Evolutionary conservation across 2,329 filamentous ascomycete genomes (phyloP).

Genomic region (Cladosporium sp.): DNA sequence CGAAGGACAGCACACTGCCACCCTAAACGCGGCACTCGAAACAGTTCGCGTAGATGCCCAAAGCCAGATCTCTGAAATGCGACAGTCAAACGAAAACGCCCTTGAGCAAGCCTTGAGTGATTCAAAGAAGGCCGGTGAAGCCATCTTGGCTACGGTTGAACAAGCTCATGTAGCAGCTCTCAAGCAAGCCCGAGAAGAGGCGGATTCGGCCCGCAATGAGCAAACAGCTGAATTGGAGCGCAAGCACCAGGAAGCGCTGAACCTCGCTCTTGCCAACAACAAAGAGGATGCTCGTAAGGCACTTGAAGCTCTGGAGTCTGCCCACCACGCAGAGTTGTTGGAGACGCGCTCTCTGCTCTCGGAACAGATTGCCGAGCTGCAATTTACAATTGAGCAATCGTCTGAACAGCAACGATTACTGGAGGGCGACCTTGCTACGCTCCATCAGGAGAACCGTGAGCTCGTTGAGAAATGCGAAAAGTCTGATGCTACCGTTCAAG

Average conservation of each 20-base stretch:
- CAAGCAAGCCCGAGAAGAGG: slow-evolving; percentile 26
- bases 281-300: slow-evolving; percentile 21
- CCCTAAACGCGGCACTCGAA: slow-evolving; percentile 24
- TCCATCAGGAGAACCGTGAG: slow-evolving; percentile 13
- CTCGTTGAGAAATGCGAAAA: slow-evolving; percentile 5
- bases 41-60: slow-evolving; percentile 26
- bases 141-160: slow-evolving; percentile 30
- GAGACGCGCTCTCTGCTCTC: slow-evolving; percentile 10
- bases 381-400: slow-evolving; percentile 4
- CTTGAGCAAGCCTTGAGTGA: slow-evolving; percentile 15
- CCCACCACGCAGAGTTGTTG: slow-evolving; percentile 21
- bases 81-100: slow-evolving; percentile 24
- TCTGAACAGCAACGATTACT: slow-evolving; percentile 15
- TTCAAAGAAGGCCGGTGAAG: slow-evolving; percentile 25
- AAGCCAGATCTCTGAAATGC: slow-evolving; percentile 22
- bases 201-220: slow-evolving; percentile 27
- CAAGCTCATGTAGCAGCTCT: slow-evolving; percentile 32
- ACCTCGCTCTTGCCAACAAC: background rate
- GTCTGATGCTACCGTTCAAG: background rate
- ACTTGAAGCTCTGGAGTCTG: slow-evolving; percentile 8
- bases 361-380: slow-evolving; percentile 10
- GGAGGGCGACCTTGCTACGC: slow-evolving; percentile 8
- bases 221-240: slow-evolving; percentile 28
- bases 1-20: slow-evolving; percentile 24
- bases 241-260: slow-evolving; percentile 27